phyloP scores from a whole-genome alignment of 1,284 basidiomycete genomes.

The Peniophora sp. region DNA sequence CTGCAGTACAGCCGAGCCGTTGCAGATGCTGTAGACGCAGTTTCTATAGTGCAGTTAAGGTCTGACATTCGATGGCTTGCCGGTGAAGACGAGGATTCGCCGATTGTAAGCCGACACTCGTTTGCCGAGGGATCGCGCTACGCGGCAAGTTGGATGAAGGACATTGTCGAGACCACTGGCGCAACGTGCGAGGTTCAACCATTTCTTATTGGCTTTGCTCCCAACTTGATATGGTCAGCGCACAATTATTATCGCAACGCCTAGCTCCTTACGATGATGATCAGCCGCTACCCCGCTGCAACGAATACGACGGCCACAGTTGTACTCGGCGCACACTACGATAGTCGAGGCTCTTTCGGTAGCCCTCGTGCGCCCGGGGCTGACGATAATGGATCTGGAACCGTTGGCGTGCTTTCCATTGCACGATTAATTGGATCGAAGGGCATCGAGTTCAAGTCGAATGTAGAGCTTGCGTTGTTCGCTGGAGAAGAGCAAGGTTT shows the following conservation, averaged over 20 bases:
- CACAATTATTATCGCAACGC: not conserved
- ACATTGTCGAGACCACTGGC: constrained; percentile 62
- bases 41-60: constrained; percentile 55
- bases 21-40: constrained; percentile 53
- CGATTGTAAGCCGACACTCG: constrained; percentile 69
- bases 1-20: constrained; percentile 54
- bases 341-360: constrained; percentile 82
- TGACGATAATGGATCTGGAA: constrained; percentile 81
- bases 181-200: constrained; percentile 59
- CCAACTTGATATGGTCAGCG: constrained; percentile 77
- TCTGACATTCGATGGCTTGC: constrained; percentile 75
- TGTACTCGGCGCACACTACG: constrained; percentile 78
- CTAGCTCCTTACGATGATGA: not conserved
- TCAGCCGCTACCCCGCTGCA: constrained; percentile 46
- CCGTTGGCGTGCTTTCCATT: constrained; percentile 64
- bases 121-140: constrained; percentile 61
- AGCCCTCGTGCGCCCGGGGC: constrained; percentile 62
- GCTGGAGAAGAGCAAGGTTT: constrained; percentile 71
- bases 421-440: constrained; percentile 60
- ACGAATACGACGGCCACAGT: constrained; percentile 50
- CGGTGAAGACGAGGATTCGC: constrained; percentile 65
- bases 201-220: constrained; percentile 69
- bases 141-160: constrained; percentile 74
- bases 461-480: constrained; percentile 66
- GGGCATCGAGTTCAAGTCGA: constrained; percentile 54